phyloP scores from a whole-genome alignment of 805 yeast species.

The Kregervanrija fluxuum region DNA sequence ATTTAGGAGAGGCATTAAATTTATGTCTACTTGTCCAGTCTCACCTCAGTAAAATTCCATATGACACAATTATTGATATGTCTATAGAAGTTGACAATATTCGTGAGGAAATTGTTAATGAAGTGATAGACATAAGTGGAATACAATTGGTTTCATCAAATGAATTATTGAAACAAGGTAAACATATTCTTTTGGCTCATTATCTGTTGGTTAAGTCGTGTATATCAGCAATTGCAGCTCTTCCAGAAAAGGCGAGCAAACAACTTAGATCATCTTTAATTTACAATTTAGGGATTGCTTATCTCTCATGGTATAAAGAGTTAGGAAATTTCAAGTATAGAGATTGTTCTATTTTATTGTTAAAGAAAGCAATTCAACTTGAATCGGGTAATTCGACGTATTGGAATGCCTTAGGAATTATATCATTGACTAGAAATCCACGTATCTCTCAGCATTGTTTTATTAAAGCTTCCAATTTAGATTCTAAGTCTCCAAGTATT shows the following conservation, averaged over 20 bases:
- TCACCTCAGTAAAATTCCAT: slow-evolving; percentile 43
- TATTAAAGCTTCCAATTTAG: slow-evolving; percentile 68
- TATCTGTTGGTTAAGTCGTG: slow-evolving; percentile 38
- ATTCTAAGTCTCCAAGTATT: slow-evolving; percentile 55
- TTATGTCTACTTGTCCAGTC: slow-evolving; percentile 51
- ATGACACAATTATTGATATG: slow-evolving; percentile 25
- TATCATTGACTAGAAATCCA: slow-evolving; percentile 56
- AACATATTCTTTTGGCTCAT: slow-evolving; percentile 3
- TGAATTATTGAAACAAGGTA: too few relatives aligned
- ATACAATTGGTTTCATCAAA: too few relatives aligned
- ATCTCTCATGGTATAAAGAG: slow-evolving; percentile 37
- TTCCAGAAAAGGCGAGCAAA: slow-evolving; percentile 36
- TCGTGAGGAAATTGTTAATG: too few relatives aligned
- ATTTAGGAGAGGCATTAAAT: slow-evolving; percentile 49
- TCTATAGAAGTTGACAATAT: slow-evolving; percentile 9
- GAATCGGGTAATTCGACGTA: slow-evolving; percentile 65
- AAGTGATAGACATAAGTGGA: too few relatives aligned
- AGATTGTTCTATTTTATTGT: slow-evolving; percentile 44
- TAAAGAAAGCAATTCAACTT: slow-evolving; percentile 62
- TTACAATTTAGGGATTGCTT: slow-evolving; percentile 69
- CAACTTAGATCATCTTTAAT: slow-evolving; percentile 45
- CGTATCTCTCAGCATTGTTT: slow-evolving; percentile 88
- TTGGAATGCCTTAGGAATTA: slow-evolving; percentile 83
- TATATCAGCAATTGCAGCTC: slow-evolving; percentile 33
- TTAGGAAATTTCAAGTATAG: slow-evolving; percentile 26